phyloP scores from a whole-genome alignment of 331 rosid species.

The Malus hybrid region DNA sequence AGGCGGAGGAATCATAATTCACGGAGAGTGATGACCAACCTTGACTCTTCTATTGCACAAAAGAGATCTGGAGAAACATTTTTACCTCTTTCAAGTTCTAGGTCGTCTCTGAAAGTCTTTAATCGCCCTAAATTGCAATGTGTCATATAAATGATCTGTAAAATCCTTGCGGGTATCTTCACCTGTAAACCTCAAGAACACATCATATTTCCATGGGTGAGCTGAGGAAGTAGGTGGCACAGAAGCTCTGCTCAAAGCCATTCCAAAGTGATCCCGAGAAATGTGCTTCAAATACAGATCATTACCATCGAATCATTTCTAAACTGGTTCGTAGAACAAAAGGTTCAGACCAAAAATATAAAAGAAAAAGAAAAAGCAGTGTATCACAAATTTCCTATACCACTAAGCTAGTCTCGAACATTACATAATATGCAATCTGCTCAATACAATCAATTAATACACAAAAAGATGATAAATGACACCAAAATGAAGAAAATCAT shows the following conservation, averaged over 20 bases:
- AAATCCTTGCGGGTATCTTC: background rate
- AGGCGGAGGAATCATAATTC: background rate
- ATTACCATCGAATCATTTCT: background rate
- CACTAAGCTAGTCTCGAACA: background rate
- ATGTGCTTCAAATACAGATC: background rate
- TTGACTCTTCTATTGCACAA: background rate
- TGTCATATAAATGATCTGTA: background rate
- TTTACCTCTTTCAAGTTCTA: background rate
- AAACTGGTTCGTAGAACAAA: background rate
- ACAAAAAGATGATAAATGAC: background rate
- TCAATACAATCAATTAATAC: background rate
- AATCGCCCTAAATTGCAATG: background rate
- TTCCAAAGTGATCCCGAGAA: background rate
- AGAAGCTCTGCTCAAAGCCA: background rate
- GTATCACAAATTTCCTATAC: background rate
- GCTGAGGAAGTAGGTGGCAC: background rate
- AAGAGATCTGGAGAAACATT: background rate
- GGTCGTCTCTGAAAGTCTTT: background rate
- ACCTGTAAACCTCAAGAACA: constrained; percentile 15
- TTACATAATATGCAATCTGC: background rate
- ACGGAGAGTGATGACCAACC: background rate
- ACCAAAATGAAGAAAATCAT: background rate
- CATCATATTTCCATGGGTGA: background rate
- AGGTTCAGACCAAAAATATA: background rate
- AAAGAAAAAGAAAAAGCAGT: background rate